Conservation (phyloP, 306 rosid species). For the Vigna nakashimae region DNA sequence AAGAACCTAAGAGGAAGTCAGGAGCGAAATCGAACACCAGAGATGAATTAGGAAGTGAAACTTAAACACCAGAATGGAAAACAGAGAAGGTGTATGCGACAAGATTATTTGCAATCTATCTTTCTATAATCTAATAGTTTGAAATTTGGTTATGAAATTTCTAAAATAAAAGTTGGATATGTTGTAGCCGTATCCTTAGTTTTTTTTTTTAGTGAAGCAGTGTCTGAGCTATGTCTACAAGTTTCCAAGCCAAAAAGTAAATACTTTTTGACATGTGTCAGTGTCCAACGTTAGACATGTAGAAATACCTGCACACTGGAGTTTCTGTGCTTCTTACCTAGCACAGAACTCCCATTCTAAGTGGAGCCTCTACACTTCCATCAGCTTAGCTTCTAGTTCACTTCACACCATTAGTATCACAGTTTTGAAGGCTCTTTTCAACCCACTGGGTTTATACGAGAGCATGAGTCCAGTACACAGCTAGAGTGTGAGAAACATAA, state of each 20-base stretch:
- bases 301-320: too few species aligned
- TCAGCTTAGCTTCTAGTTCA: constrained; percentile 1
- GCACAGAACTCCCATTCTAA: background rate
- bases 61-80: background rate
- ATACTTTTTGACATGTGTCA: too few species aligned
- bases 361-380: constrained; percentile 12
- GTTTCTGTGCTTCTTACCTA: too few species aligned
- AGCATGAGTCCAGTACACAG: constrained; percentile 9
- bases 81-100: background rate
- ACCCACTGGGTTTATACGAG: background rate
- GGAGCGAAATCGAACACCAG: background rate
- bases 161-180: background rate
- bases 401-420: background rate
- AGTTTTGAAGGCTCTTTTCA: background rate
- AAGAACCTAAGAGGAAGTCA: background rate
- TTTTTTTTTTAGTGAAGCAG: too few species aligned
- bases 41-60: background rate
- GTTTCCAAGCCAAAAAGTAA: too few species aligned
- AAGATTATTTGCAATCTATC: background rate
- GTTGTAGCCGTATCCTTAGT: too few species aligned
- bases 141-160: background rate
- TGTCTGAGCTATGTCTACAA: too few species aligned
- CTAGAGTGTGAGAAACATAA: background rate
- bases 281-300: too few species aligned
- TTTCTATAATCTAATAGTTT: background rate